Percentiles rank a stretch among this genome's conserved stretches.
Evolutionary conservation across 2,329 filamentous ascomycete species (phyloP).

Genomic region (Pseudopithomyces maydicus): DNA sequence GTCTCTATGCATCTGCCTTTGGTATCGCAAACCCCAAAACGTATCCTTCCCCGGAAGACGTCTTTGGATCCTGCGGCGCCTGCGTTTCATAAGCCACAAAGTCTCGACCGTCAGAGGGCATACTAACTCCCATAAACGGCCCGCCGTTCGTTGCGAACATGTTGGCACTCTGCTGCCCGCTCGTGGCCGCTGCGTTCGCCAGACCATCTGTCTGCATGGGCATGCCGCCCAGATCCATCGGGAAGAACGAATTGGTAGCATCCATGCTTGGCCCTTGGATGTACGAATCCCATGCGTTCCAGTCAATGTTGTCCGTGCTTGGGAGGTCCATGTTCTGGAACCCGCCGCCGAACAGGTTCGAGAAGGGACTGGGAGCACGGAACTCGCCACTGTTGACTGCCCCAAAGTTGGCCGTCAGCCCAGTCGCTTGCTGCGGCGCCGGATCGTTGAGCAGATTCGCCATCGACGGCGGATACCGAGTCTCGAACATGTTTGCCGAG

Average conservation of each 20-base stretch:
- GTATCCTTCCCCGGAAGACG: slow-evolving; percentile 29
- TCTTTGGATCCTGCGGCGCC: slow-evolving; percentile 29
- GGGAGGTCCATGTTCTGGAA: slow-evolving; percentile 62
- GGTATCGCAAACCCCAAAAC: slow-evolving; percentile 37
- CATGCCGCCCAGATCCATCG: slow-evolving; percentile 47
- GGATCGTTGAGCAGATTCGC: slow-evolving; percentile 45
- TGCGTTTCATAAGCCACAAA: slow-evolving; percentile 17
- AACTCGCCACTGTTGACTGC: slow-evolving; percentile 45
- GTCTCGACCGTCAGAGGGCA: slow-evolving; percentile 7
- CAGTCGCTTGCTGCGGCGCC: slow-evolving; percentile 33
- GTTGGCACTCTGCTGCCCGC: slow-evolving; percentile 28
- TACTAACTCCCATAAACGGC: slow-evolving; percentile 48
- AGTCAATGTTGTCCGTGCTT: slow-evolving; percentile 59
- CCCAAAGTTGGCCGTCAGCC: slow-evolving; percentile 42
- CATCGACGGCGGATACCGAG: slow-evolving; percentile 45
- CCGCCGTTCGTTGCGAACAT: slow-evolving; percentile 36
- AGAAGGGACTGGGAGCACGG: slow-evolving; percentile 59
- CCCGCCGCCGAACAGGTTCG: slow-evolving; percentile 57
- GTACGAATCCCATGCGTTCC: slow-evolving; percentile 73
- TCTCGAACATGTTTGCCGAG: slow-evolving; percentile 48
- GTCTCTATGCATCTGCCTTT: slow-evolving; percentile 13
- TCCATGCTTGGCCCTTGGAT: slow-evolving; percentile 63
- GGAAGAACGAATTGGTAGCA: slow-evolving; percentile 48
- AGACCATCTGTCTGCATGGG: slow-evolving; percentile 38
- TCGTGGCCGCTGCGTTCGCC: slow-evolving; percentile 21